Percentiles rank a stretch among this genome's conserved stretches.
Conservation (phyloP, 2,329 filamentous ascomycete genomes). For the Verticillium dahliae region DNA sequence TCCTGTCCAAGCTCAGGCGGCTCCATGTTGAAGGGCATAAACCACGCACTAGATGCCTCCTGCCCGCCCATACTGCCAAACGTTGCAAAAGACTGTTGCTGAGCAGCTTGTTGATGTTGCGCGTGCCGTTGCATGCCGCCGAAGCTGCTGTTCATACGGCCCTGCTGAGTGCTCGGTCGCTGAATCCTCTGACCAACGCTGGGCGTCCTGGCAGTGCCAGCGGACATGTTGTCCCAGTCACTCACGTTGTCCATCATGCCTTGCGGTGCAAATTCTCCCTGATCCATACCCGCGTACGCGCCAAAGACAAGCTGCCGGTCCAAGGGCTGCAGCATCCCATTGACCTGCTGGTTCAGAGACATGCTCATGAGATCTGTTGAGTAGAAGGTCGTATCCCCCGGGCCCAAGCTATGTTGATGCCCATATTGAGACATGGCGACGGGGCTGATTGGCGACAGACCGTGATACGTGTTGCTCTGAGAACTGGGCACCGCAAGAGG, state of each 20-base stretch:
- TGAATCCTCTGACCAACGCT: slow-evolving; percentile 7
- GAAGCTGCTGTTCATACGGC: neutral
- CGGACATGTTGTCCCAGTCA: slow-evolving; percentile 36
- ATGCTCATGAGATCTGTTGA: slow-evolving; percentile 47
- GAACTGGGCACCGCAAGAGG: slow-evolving; percentile 33
- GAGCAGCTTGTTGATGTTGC: neutral
- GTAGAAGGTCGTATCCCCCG: slow-evolving; percentile 28
- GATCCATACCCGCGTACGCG: slow-evolving; percentile 50
- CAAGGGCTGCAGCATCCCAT: slow-evolving; percentile 57
- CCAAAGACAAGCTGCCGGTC: slow-evolving; percentile 72
- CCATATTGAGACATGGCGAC: slow-evolving; percentile 32
- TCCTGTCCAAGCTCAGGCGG: slow-evolving; percentile 57
- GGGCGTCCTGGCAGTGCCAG: slow-evolving; percentile 14
- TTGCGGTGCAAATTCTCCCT: slow-evolving; percentile 20
- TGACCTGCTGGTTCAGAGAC: slow-evolving; percentile 40
- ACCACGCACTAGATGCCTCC: slow-evolving; percentile 68
- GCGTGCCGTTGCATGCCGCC: neutral
- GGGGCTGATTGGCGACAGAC: slow-evolving; percentile 47
- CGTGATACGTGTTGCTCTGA: slow-evolving; percentile 34
- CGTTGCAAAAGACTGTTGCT: neutral
- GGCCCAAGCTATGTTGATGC: neutral
- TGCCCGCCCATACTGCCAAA: slow-evolving; percentile 17
- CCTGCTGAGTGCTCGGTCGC: neutral
- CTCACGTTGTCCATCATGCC: slow-evolving; percentile 30
- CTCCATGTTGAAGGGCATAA: slow-evolving; percentile 88